phyloP scores from a whole-genome alignment of 805 yeast genomes.

The Komagataella populi region DNA sequence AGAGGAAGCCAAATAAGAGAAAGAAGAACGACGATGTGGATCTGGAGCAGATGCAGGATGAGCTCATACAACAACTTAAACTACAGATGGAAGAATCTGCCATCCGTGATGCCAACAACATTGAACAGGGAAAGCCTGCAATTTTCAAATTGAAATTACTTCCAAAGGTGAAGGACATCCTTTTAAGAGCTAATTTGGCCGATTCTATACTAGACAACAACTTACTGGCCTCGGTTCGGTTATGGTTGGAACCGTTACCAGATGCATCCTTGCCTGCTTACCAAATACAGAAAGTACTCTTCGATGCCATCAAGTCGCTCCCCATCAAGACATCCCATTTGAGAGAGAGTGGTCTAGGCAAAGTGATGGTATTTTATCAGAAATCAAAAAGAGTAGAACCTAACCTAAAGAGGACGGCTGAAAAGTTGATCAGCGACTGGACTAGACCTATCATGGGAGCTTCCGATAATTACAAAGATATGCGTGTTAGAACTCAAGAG shows the following conservation, averaged over 20 bases:
- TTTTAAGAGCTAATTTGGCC: conserved; percentile 74
- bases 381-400: conserved; percentile 83
- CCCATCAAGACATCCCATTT: conserved; percentile 95
- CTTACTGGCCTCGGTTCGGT: conserved; percentile 79
- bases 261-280: conserved; percentile 97
- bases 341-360: conserved; percentile 89
- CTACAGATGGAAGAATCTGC: conserved; percentile 87
- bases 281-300: conserved; percentile 83
- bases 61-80: conserved; percentile 65
- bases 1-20: conserved; percentile 42
- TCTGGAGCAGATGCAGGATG: conserved; percentile 91
- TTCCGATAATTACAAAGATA: conserved; percentile 86
- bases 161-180: conserved; percentile 61
- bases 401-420: conserved; percentile 75
- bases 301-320: conserved; percentile 55
- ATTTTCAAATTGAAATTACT: conserved; percentile 66
- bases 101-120: conserved; percentile 47
- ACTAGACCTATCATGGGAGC: conserved; percentile 96
- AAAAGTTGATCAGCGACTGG: conserved; percentile 90
- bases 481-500: conserved; percentile 52
- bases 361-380: conserved; percentile 86
- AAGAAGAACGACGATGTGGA: conserved; percentile 82
- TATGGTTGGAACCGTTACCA: conserved; percentile 97
- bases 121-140: conserved; percentile 54
- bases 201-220: conserved; percentile 92